Conservation (phyloP, 2,329 filamentous ascomycete genomes). For the Fusarium tanahbumbuense region DNA sequence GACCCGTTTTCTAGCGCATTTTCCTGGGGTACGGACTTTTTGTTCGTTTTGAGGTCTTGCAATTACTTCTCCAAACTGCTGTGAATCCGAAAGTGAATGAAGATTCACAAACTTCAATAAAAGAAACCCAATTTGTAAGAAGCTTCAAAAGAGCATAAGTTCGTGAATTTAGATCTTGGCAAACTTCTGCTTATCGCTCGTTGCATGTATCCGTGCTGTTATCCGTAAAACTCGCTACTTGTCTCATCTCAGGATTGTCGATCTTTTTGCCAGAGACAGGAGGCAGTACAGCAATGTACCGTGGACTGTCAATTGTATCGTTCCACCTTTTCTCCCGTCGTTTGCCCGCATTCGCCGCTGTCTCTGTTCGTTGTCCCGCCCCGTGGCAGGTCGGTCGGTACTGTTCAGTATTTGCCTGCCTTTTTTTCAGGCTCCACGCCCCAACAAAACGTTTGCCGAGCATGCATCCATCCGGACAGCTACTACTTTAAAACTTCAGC, state of each 20-base stretch:
- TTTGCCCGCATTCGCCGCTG: conserved; percentile 27
- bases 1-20: conserved; percentile 42
- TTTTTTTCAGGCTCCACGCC: conserved; percentile 43
- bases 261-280: conserved; percentile 31
- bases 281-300: conserved; percentile 9
- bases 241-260: conserved; percentile 23
- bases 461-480: conserved; percentile 20
- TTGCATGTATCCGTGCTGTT: background rate
- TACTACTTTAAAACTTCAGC: conserved; percentile 39
- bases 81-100: background rate
- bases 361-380: conserved; percentile 29
- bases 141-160: background rate
- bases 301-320: conserved; percentile 9
- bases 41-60: conserved; percentile 7
- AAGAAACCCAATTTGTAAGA: background rate
- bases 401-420: conserved; percentile 19
- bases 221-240: conserved; percentile 1
- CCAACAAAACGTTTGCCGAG: conserved; percentile 47
- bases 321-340: conserved; percentile 19
- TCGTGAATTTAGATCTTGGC: background rate
- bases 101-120: background rate
- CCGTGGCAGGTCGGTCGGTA: background rate
- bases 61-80: background rate
- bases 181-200: conserved; percentile 12
- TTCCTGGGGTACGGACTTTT: conserved; percentile 34